A percentile compares a stretch with the other conserved stretches of the same genome.
phyloP scores from a whole-genome alignment of 1,139 yeast species.

The Starmera stellimalicola region DNA sequence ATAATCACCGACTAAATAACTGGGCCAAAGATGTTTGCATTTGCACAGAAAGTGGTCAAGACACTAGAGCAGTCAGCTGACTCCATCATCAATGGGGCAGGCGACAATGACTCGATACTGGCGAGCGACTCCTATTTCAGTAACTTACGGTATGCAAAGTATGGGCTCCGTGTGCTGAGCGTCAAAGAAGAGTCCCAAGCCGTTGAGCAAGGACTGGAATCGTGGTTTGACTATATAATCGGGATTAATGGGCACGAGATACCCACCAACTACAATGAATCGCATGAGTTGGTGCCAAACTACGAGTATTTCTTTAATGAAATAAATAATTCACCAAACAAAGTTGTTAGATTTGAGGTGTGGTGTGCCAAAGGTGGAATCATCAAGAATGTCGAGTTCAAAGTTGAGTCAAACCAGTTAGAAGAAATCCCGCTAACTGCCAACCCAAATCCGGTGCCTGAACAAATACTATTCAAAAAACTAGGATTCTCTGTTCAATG shows the following conservation, averaged over 20 bases:
- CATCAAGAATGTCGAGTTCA: constrained; percentile 40
- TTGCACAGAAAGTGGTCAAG: constrained; percentile 77
- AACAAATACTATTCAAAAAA: constrained; percentile 4
- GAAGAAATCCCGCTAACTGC: constrained; percentile 23
- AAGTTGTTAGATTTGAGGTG: constrained; percentile 47
- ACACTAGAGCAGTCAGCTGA: constrained; percentile 51
- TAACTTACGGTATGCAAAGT: constrained; percentile 28
- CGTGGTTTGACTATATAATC: constrained; percentile 81
- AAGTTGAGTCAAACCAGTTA: constrained; percentile 25
- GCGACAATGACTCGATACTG: constrained; percentile 18
- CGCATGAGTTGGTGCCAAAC: constrained; percentile 27
- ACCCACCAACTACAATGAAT: constrained; percentile 35
- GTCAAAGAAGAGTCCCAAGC: constrained; percentile 36
- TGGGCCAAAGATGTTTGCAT: constrained; percentile 66
- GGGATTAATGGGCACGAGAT: constrained; percentile 70
- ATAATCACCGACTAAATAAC: no score
- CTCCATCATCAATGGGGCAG: constrained; percentile 22
- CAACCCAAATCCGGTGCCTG: constrained; percentile 5
- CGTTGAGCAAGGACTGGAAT: constrained; percentile 48
- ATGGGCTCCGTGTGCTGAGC: constrained; percentile 48
- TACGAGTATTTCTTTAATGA: constrained; percentile 21
- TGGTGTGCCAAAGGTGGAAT: constrained; percentile 91
- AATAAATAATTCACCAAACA: constrained; percentile 23
- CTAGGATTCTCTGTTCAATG: constrained; percentile 70
- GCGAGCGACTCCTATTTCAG: constrained; percentile 45